Evolutionary conservation across 805 yeast species (phyloP).

Genomic region (Ogataea nonfermentans): DNA sequence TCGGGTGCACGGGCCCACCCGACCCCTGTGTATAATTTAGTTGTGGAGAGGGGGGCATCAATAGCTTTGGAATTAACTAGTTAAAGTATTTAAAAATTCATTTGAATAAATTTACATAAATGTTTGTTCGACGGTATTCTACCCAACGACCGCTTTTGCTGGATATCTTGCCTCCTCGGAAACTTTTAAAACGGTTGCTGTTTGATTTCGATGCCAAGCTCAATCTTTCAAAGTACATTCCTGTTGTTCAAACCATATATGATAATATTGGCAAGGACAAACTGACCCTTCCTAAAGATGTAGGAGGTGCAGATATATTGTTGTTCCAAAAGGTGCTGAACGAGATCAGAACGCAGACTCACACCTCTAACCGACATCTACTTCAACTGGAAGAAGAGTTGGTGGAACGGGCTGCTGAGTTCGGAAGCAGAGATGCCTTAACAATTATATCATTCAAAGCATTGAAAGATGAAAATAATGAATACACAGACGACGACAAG

Average conservation of each 20-base stretch:
- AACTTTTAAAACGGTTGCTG: conserved; percentile 53
- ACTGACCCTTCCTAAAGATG: conserved; percentile 30
- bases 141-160: conserved; percentile 37
- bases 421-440: conserved; percentile 80
- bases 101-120: not conserved
- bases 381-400: conserved; percentile 66
- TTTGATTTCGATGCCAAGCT: conserved; percentile 66
- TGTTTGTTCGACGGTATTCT: conserved; percentile 3
- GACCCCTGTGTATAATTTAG: conserved; percentile 14
- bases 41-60: conserved; percentile 2
- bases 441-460: conserved; percentile 70
- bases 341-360: conserved; percentile 58
- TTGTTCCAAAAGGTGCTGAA: conserved; percentile 64
- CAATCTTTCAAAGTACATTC: conserved; percentile 51
- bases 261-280: conserved; percentile 38
- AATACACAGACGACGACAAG: conserved; percentile 51
- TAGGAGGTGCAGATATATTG: conserved; percentile 60
- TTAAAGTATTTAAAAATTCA: not conserved
- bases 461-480: conserved; percentile 34
- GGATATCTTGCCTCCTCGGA: conserved; percentile 57
- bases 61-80: not conserved
- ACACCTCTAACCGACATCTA: conserved; percentile 53
- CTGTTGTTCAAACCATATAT: conserved; percentile 53
- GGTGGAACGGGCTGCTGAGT: conserved; percentile 80
- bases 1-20: conserved; percentile 45